These are phyloP conservation scores for Halenospora varia DNA, from an alignment of 495 filamentous ascomycete species.

Conservation along the genomic window DNA sequence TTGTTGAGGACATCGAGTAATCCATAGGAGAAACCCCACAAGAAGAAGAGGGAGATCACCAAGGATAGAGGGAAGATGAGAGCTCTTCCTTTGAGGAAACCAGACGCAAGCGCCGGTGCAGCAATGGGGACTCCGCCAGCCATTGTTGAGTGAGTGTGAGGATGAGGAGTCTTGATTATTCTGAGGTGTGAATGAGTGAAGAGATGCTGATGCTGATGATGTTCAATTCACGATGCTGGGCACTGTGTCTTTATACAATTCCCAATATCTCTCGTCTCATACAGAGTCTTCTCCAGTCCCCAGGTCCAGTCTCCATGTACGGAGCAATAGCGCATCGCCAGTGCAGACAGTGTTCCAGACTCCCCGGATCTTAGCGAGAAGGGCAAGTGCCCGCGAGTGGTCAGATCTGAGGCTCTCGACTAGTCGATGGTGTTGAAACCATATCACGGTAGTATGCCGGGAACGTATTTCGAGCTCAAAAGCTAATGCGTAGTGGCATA, in stretches of 20 bases:
- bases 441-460: not conserved
- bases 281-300: not conserved
- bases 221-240: not conserved
- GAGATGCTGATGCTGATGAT: not conserved
- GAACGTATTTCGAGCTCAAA: not conserved
- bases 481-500: not conserved
- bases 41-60: slow-evolving; percentile 76
- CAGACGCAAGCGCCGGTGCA: slow-evolving; percentile 13
- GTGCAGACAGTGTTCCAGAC: too few relatives aligned
- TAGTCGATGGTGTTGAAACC: too few relatives aligned
- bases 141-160: too few relatives aligned
- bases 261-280: too few relatives aligned
- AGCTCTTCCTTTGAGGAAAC: slow-evolving; percentile 15
- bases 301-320: not conserved
- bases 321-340: too few relatives aligned
- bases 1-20: slow-evolving; percentile 72
- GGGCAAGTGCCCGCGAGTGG: too few relatives aligned
- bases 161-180: too few relatives aligned
- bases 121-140: slow-evolving; percentile 16
- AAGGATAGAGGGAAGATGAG: slow-evolving; percentile 31
- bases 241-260: not conserved
- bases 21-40: slow-evolving; percentile 88
- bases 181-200: not conserved
- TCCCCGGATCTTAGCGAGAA: too few relatives aligned
- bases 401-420: too few relatives aligned